phyloP scores from a whole-genome alignment of 768 basidiomycete genomes.

The Psilocybe cyanescens region DNA sequence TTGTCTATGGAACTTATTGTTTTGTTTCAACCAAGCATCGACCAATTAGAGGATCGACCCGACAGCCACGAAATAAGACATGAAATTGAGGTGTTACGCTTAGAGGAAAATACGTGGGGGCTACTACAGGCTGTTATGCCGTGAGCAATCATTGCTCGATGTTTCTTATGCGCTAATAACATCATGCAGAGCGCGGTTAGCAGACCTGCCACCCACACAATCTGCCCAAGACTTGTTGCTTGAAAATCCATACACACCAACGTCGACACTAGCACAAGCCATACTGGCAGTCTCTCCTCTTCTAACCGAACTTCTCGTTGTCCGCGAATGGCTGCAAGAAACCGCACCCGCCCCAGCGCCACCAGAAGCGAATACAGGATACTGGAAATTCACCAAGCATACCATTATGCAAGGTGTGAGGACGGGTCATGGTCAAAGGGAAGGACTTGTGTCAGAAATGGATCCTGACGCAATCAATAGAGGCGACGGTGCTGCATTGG shows the following conservation, averaged over 20 bases:
- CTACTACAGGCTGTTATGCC: conserved; percentile 79
- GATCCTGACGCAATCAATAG: conserved; percentile 82
- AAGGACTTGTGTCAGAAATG: conserved; percentile 64
- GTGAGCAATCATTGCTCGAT: conserved; percentile 42
- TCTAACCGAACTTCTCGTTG: conserved; percentile 76
- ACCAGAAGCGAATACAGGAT: conserved; percentile 79
- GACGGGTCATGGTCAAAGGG: conserved; percentile 47
- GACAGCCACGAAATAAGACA: conserved; percentile 42
- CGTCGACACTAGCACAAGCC: conserved; percentile 72
- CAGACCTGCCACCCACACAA: conserved; percentile 48
- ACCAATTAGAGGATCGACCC: conserved; percentile 49
- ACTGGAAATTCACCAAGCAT: conserved; percentile 84
- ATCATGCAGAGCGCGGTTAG: conserved; percentile 65
- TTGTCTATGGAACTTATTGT: not conserved
- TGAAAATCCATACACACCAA: conserved; percentile 83
- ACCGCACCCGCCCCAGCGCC: conserved; percentile 62
- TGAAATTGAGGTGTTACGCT: conserved; percentile 63
- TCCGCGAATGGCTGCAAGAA: conserved; percentile 90
- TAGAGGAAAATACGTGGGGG: conserved; percentile 85
- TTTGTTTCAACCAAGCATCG: conserved; percentile 40
- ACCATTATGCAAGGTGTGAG: conserved; percentile 67
- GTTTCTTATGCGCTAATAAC: not conserved
- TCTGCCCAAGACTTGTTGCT: conserved; percentile 59
- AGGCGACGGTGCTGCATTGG: conserved; percentile 60
- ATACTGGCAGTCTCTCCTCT: conserved; percentile 70